Evolutionary conservation across 352 stramenopile species (phyloP), one percentile per base, ranked within the genome.

Genomic region (Globisporangium paroecandrum): DNA sequence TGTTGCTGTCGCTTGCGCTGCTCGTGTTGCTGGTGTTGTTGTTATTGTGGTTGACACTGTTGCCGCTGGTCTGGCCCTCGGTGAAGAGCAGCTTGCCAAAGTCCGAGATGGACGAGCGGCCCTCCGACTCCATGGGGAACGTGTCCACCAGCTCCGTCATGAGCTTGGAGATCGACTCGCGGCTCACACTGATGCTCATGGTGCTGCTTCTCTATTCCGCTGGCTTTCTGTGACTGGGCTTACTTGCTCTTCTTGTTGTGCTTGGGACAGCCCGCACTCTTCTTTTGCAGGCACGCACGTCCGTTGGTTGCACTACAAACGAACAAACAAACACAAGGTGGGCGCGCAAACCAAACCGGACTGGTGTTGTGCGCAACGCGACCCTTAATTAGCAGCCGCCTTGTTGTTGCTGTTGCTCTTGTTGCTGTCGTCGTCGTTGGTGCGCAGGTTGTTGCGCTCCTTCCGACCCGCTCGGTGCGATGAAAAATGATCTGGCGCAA

Each of bases 61-160:
- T 57, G 43, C 41, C 51, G 36, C 60, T 43, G 32, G 47, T 54
- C 59, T 92, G 81, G 46, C 85, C 85, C 68, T 94, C 87, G 20
- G 87, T 85, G 71, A 94, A 94, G 46, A 94, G 77, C 57, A 94
- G 64, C 69, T 94, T 94, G 75, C 87, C 87, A 72, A 94, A 93
- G 75, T 94, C 85, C 67, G 87, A 94, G 73, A 94, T 94, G 43
- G 85, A 93, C 69, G 85, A 76, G 41, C 87, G 84, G 38, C 80
- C 81, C 27, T 91, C 86, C 13, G 72, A 74, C 64, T 94, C 87
- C 66, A 93, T 89, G 22, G 87, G 87, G 74, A 93, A 92, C 46
- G 76, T 86, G 64, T 93, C 87, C 32, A 90, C 85, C 32, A 94
- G 79, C 75, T 93, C 85, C 47, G 79, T 89, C 83, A 94, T 94